Evolutionary conservation across 1,139 yeast species (phyloP).

Genomic region (Blastobotrys aristatus): DNA sequence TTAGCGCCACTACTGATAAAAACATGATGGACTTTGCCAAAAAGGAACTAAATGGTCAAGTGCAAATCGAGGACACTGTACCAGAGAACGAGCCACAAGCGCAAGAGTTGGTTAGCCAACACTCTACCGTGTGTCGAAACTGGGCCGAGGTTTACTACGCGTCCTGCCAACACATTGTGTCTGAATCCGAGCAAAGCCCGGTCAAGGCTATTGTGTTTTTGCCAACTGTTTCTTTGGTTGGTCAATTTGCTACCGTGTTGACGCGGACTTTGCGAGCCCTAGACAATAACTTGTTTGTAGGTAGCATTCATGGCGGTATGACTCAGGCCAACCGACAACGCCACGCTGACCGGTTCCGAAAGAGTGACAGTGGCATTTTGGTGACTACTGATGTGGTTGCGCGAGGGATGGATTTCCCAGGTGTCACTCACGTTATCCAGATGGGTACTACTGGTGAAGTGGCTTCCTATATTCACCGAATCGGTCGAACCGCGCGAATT

Average conservation of each 20-base stretch:
- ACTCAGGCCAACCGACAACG: slow-evolving; percentile 60
- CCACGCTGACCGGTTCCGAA: slow-evolving; percentile 52
- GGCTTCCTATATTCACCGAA: slow-evolving; percentile 82
- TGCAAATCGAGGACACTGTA: slow-evolving; percentile 70
- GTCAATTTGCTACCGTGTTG: slow-evolving; percentile 44
- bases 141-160: slow-evolving; percentile 36
- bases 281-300: slow-evolving; percentile 10
- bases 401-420: slow-evolving; percentile 92
- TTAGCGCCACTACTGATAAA: slow-evolving; percentile 82
- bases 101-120: slow-evolving; percentile 69
- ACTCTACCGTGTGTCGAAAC: slow-evolving; percentile 46
- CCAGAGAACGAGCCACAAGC: slow-evolving; percentile 71
- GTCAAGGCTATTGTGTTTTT: slow-evolving; percentile 79
- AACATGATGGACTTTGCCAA: slow-evolving; percentile 63
- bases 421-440: slow-evolving; percentile 77
- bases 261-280: slow-evolving; percentile 19
- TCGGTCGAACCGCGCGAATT: slow-evolving; percentile 96
- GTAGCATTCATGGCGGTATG: slow-evolving; percentile 65
- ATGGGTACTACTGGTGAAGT: slow-evolving; percentile 67
- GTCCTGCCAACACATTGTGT: slow-evolving; percentile 26
- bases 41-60: slow-evolving; percentile 54
- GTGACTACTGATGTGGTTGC: slow-evolving; percentile 94
- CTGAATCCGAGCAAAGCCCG: slow-evolving; percentile 30
- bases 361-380: slow-evolving; percentile 49
- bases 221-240: slow-evolving; percentile 71